These are phyloP conservation scores for Camellia granthamiana DNA, from an alignment of 148 eudicot species.

Conservation along the genomic window DNA sequence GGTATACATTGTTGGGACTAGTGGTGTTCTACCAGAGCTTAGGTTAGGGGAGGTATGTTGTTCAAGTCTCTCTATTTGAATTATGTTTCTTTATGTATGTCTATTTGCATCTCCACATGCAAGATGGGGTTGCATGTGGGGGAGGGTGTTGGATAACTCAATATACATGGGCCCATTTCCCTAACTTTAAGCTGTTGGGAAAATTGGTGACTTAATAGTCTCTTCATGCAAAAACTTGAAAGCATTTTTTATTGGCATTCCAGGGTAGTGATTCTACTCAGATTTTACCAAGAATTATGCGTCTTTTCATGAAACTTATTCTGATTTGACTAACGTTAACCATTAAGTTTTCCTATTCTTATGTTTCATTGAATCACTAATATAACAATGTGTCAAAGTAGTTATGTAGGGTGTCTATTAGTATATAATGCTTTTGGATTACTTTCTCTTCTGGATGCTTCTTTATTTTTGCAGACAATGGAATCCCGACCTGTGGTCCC, in stretches of 20 bases:
- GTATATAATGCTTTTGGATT: background rate
- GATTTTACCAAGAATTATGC: background rate
- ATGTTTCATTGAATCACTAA: background rate
- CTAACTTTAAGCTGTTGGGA: no score
- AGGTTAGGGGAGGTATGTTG: no score
- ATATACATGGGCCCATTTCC: no score
- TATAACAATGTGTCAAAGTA: background rate
- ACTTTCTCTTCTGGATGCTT: background rate
- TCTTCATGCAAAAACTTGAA: background rate
- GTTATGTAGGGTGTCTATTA: background rate
- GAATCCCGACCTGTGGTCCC: conserved; percentile 86
- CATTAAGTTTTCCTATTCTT: background rate
- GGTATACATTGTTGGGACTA: no score
- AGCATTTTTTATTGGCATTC: background rate
- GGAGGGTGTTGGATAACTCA: no score
- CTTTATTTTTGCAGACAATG: conserved; percentile 64
- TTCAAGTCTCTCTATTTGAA: no score
- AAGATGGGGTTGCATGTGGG: no score
- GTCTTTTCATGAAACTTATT: background rate
- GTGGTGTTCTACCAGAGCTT: no score
- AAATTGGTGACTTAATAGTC: background rate
- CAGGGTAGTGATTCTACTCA: background rate
- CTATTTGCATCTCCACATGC: no score
- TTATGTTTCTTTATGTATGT: no score
- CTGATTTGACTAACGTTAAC: background rate